Evolutionary conservation across 257 asterid genomes (phyloP).

Genomic region (Nicotiana benthamiana): DNA sequence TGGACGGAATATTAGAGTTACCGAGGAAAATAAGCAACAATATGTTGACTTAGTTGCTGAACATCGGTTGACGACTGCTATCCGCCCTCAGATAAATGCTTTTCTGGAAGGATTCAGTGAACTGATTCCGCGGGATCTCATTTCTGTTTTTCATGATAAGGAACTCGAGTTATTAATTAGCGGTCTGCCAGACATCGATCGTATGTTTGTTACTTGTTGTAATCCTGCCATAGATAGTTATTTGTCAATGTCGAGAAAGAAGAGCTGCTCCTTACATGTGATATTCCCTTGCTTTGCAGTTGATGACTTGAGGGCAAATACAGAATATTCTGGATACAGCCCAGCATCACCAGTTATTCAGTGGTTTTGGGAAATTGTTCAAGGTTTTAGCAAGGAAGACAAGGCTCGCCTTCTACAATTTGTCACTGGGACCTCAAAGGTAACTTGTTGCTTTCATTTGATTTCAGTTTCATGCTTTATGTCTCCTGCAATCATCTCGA

Average conservation of each 20-base stretch:
- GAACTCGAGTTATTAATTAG: constrained; percentile 88
- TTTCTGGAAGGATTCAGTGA: constrained; percentile 85
- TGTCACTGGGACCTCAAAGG: constrained; percentile 98
- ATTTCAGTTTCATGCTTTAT: background rate
- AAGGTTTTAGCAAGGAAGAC: constrained; percentile 88
- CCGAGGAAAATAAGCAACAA: constrained; percentile 90
- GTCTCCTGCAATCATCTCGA: background rate
- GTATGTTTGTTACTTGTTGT: constrained; percentile 37
- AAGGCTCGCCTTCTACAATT: constrained; percentile 90
- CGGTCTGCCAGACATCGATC: constrained; percentile 88
- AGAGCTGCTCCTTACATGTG: background rate
- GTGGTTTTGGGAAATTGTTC: constrained; percentile 98
- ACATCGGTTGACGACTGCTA: constrained; percentile 88
- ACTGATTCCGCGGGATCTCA: constrained; percentile 59
- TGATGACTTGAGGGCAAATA: constrained; percentile 92
- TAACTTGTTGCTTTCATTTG: constrained; percentile 9
- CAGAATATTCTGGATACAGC: constrained; percentile 83
- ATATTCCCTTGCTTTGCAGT: constrained; percentile 32
- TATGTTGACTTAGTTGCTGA: constrained; percentile 94
- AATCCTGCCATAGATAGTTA: background rate
- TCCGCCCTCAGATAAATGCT: constrained; percentile 94
- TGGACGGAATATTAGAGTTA: constrained; percentile 82
- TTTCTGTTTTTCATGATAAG: constrained; percentile 83
- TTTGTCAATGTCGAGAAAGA: background rate
- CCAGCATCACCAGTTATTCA: constrained; percentile 84